These are phyloP conservation scores for Metarhizium sp. DNA, from an alignment of 2,329 filamentous ascomycete species.

Conservation along the genomic window DNA sequence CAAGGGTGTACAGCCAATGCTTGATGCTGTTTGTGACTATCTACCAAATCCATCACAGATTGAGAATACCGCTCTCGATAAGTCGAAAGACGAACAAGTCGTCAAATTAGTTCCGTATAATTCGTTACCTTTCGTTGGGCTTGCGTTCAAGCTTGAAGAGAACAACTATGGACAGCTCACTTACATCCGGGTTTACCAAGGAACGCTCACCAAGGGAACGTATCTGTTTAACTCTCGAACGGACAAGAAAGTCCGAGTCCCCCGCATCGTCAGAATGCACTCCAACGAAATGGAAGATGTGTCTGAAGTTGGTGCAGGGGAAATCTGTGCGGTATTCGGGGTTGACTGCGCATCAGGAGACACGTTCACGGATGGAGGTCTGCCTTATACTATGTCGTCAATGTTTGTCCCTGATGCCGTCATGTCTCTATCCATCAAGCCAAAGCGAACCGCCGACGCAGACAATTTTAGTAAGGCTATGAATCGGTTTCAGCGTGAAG, in stretches of 20 bases:
- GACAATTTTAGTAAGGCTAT: conserved; percentile 98
- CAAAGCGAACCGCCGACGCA: conserved; percentile 84
- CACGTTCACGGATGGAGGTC: conserved; percentile 88
- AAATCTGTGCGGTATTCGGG: conserved; percentile 97
- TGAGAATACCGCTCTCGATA: conserved; percentile 81
- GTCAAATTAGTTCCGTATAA: conserved; percentile 92
- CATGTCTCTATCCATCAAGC: conserved; percentile 95
- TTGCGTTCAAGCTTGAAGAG: conserved; percentile 98
- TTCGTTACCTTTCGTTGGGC: conserved; percentile 82
- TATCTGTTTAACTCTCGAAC: conserved; percentile 90
- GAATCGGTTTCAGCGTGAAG: conserved; percentile 96
- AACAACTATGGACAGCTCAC: conserved; percentile 97
- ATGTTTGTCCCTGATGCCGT: conserved; percentile 98
- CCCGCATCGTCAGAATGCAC: conserved; percentile 97
- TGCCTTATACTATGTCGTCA: conserved; percentile 92
- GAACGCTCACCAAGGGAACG: conserved; percentile 75
- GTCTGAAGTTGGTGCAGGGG: conserved; percentile 81
- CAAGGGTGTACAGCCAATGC: conserved; percentile 91
- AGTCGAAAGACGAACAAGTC: conserved; percentile 63
- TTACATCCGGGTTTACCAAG: conserved; percentile 97
- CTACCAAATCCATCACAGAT: conserved; percentile 87
- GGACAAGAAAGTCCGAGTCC: conserved; percentile 93
- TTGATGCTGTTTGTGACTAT: conserved; percentile 93
- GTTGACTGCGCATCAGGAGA: conserved; percentile 97
- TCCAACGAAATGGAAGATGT: conserved; percentile 99